Base-by-base conservation (phyloP, 192 early-diverging fungal genomes). In the Backusella australiensis region DNA sequence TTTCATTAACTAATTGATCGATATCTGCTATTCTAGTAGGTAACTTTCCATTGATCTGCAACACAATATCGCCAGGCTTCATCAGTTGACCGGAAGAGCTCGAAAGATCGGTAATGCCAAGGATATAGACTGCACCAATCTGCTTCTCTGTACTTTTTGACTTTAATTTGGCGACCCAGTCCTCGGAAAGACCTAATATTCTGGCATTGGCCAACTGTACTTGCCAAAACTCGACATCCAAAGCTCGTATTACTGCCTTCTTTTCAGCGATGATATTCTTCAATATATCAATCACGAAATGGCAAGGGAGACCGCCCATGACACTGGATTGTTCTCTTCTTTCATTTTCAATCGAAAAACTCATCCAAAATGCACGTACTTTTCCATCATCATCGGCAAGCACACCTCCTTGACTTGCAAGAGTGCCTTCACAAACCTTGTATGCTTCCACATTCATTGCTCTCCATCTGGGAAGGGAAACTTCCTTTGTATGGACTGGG, bases 391-490 rank as follows among this genome's bases (percentile, higher is more conserved):
- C 69, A 52, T 91, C 85, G 35, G 88, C 86, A 7, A 94, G 83
- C 0, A 93, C 86, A 38, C 93, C 93, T 26, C 92, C 91, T 77
- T 92, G 90, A 12, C 87, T 87, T 7, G 80, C 82, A 26, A 91
- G 82, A 73, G 88, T 85, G 71, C 90, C 88, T 75, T 93, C 89
- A 77, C 91, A 83, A 8, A 92, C 82, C 70, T 88, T 87, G 72
- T 91, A 81, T 38, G 86, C 88, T 71, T 81, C 74, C 63, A 86
- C 75, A 49, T 85, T 84, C 84, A 85, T 82, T 74, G 90, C 78
- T 78, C 83, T 44, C 85, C 86, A 86, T 65, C 87, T 78, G 63
- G 93, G 92, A 35, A 88, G 89, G 8, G 86, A 79, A 75, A 87
- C 86, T 52, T 94, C 92, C 14, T 81, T 81, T 8, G 89, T 94